Evolutionary conservation across 2,329 filamentous ascomycete genomes (phyloP), one percentile per base, ranked within the genome.

Genomic region (Claviceps sp.): DNA sequence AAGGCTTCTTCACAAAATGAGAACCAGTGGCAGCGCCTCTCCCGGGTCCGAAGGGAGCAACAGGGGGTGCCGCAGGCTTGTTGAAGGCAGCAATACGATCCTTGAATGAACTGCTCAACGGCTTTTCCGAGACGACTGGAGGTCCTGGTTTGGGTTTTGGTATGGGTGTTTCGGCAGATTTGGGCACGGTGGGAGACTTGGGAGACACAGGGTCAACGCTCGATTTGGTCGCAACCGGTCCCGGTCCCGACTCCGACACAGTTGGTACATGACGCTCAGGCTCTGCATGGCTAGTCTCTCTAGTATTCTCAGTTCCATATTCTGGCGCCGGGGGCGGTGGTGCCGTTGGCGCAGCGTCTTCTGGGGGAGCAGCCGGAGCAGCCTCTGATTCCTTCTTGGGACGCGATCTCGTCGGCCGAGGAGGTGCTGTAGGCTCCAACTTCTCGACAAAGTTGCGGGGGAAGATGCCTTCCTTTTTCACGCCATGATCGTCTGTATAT

Each of bases 31-130:
- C 54, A 43, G 76, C 76, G 34, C 76, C 72, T 53, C 75, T 69
- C 26, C 77, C 76, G 19, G 89, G 88, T 65, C 95, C 95, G 71
- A 94, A 91, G 1, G 93, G 93, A n/a, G 89, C 80, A 55, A 93
- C 74, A 8, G 93, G 93, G 2, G 89, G 82, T 5, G 89, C 89
- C 40, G 87, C 81, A 45, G 87, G 75, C 65, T 91, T 93, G 69
- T 98, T 98, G 73, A 98, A 98, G 45, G 93, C 91, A 38, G 93
- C 93, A 64, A 98, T 95, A 56, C 93, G 87, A 69, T 97, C 93
- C 64, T 81, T 90, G 73, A 98, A 97, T 2, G 93, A 89, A 62
- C 80, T 87, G 46, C 73, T 76, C 11, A 68, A 66, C 30, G 89
- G 88, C 66, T 95, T 95, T 60, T 89, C 87, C 10, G 74, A 68